Evolutionary conservation across 768 basidiomycete species (phyloP).

Genomic region (Hygrophorus russula): DNA sequence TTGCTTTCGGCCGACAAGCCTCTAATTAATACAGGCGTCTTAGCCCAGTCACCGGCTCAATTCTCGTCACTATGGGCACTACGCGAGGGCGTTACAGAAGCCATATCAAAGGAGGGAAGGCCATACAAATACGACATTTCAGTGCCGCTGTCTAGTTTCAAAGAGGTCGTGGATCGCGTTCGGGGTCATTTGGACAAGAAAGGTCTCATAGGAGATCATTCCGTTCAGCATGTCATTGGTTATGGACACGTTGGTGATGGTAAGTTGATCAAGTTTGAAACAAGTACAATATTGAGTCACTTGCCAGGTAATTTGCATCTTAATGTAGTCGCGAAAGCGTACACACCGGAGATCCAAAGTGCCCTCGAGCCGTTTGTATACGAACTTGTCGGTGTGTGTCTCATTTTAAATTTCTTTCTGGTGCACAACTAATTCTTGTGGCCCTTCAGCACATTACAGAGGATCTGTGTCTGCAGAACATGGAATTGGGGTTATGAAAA

Average conservation of each 20-base stretch:
- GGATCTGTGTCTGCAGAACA: conserved; percentile 97
- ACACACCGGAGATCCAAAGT: conserved; percentile 71
- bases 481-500: conserved; percentile 94
- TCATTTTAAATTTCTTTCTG: conserved; percentile 1
- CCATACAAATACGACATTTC: conserved; percentile 97
- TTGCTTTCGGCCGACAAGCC: conserved; percentile 64
- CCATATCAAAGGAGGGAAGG: conserved; percentile 86
- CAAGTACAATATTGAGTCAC: neutral
- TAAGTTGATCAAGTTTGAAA: conserved; percentile 21
- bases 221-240: conserved; percentile 79
- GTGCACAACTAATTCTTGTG: neutral
- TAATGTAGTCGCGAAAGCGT: conserved; percentile 78
- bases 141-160: conserved; percentile 77
- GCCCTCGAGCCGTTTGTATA: conserved; percentile 94
- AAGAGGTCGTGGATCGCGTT: conserved; percentile 75
- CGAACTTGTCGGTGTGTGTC: conserved; percentile 67
- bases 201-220: conserved; percentile 58
- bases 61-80: conserved; percentile 85
- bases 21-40: conserved; percentile 79
- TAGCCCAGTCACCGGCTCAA: conserved; percentile 86
- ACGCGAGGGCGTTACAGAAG: conserved; percentile 88
- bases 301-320: conserved; percentile 80
- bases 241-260: conserved; percentile 98
- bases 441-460: conserved; percentile 49
- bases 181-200: conserved; percentile 58